Evolutionary conservation across 2,329 filamentous ascomycete species (phyloP).

Genomic region (Phoma sp.): DNA sequence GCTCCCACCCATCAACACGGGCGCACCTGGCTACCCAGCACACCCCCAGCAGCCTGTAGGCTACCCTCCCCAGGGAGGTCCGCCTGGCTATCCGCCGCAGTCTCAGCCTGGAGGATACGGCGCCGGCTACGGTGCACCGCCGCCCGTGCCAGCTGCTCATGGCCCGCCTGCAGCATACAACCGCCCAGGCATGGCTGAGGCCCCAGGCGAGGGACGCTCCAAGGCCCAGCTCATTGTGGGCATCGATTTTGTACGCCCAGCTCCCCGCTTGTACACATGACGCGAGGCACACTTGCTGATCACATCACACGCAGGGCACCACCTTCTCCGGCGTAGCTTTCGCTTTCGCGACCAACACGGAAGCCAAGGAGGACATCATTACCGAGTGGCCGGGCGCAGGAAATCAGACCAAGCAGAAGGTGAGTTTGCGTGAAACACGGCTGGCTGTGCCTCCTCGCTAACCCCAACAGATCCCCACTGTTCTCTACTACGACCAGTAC

Average conservation of each 20-base stretch:
- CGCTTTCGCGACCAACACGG: conserved; percentile 90
- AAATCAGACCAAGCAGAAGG: conserved; percentile 98
- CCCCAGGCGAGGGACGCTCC: conserved; percentile 85
- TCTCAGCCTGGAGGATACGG: conserved; percentile 34
- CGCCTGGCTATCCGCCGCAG: conserved; percentile 43
- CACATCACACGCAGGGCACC: conserved; percentile 69
- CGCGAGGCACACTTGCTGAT: conserved; percentile 40
- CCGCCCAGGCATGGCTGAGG: conserved; percentile 61
- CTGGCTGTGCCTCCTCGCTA: neutral
- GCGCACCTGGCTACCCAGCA: conserved; percentile 52
- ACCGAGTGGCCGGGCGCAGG: conserved; percentile 98
- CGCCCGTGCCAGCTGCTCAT: conserved; percentile 38
- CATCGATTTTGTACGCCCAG: conserved; percentile 83
- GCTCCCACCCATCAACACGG: conserved; percentile 63
- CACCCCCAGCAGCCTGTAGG: conserved; percentile 47
- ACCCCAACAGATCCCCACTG: conserved; percentile 82
- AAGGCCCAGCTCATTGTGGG: conserved; percentile 98
- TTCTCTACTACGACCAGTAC: conserved; percentile 99
- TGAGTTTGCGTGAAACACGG: conserved; percentile 47
- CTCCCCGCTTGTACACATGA: neutral
- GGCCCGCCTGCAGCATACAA: conserved; percentile 42
- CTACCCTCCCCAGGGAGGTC: conserved; percentile 49
- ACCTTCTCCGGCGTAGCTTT: conserved; percentile 98
- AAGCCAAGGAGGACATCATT: conserved; percentile 98
- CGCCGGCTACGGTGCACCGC: conserved; percentile 34